Conservation (phyloP, 305 asterid genomes). For the Solanum chacoense region DNA sequence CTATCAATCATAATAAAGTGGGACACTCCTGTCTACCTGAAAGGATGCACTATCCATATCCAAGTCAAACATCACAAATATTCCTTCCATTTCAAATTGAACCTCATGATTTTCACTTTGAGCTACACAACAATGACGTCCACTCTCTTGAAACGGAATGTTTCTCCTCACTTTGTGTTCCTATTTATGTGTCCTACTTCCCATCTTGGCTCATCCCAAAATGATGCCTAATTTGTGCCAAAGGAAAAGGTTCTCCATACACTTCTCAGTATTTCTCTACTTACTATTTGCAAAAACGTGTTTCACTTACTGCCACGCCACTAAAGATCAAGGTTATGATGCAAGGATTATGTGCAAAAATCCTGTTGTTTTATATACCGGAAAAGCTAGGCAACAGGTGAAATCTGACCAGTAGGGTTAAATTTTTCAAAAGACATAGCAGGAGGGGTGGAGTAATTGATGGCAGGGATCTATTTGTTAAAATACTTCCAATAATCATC, state of each 20-base stretch:
- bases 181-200: not conserved
- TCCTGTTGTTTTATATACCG: not conserved
- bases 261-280: not conserved
- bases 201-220: not conserved
- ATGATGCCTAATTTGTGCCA: not conserved
- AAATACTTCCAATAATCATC: not conserved
- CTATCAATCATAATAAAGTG: not conserved
- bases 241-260: not conserved
- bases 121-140: not conserved
- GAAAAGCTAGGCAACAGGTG: not conserved
- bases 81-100: not conserved
- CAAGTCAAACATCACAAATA: not conserved
- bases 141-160: not conserved
- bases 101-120: not conserved
- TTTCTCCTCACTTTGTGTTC: not conserved
- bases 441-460: not conserved
- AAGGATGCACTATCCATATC: not conserved
- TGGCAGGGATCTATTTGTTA: not conserved
- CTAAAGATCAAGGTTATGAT: not conserved
- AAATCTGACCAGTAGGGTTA: not conserved
- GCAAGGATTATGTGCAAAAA: not conserved
- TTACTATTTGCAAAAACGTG: not conserved
- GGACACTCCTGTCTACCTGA: not conserved
- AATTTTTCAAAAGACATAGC: not conserved
- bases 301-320: not conserved